A percentile compares a stretch with the other conserved stretches of the same genome.
These are phyloP conservation scores for Alternaria postmessia DNA, from an alignment of 2,329 filamentous ascomycete species.

Conservation along the genomic window DNA sequence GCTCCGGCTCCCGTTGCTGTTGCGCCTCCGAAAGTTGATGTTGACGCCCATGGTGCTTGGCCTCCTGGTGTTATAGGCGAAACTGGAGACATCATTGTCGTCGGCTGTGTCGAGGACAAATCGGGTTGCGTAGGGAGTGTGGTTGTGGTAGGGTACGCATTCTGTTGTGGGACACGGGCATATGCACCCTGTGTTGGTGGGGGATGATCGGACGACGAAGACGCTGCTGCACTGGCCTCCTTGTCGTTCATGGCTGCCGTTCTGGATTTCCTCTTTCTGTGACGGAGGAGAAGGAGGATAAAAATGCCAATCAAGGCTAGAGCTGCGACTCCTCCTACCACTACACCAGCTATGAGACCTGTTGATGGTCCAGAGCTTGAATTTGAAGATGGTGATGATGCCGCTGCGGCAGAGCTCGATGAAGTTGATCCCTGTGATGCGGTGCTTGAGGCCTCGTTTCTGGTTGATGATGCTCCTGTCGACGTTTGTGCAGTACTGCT, in stretches of 20 bases:
- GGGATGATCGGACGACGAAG: neutral
- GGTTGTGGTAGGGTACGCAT: neutral
- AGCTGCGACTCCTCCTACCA: slow-evolving; percentile 20
- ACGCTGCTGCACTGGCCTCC: neutral
- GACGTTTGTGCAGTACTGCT: neutral
- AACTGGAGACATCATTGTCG: slow-evolving; percentile 5
- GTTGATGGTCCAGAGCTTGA: slow-evolving; percentile 6
- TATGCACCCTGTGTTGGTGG: neutral
- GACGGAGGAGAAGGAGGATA: slow-evolving; percentile 18
- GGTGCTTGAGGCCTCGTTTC: neutral
- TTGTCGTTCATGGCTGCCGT: neutral
- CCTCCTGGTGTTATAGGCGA: neutral
- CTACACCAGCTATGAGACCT: slow-evolving; percentile 21
- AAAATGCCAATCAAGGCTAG: slow-evolving; percentile 20
- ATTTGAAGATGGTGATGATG: slow-evolving; percentile 5
- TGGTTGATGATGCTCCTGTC: neutral
- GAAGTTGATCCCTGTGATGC: neutral
- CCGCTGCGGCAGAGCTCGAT: neutral
- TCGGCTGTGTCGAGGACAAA: neutral
- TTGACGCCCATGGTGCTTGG: slow-evolving; percentile 8
- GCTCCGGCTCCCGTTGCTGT: neutral
- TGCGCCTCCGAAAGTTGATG: neutral
- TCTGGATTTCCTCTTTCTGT: slow-evolving; percentile 12
- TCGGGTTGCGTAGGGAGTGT: neutral
- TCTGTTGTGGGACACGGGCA: neutral